Evolutionary conservation across 352 stramenopile genomes (phyloP), one percentile per base, ranked within the genome.

Genomic region (Pythium sukuiense): DNA sequence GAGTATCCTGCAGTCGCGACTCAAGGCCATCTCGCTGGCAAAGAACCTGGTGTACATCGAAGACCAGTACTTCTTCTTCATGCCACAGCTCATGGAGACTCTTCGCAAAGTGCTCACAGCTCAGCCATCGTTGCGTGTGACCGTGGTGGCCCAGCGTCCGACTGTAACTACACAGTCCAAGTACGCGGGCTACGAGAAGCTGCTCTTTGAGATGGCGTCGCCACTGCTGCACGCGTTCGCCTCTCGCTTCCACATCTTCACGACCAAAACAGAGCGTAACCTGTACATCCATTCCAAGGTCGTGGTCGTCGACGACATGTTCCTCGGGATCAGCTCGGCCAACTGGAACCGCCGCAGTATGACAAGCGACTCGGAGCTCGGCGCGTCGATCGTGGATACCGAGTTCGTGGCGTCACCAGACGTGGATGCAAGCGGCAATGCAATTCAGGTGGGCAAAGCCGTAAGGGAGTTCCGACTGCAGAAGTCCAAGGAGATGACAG

Each of bases 211-310:
- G n/a, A n/a, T n/a, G n/a, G n/a, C n/a, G n/a, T n/a, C n/a, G n/a
- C n/a, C n/a, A n/a, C n/a, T n/a, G n/a, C n/a, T n/a, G n/a, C n/a
- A n/a, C n/a, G n/a, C n/a, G n/a, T n/a, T n/a, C n/a, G n/a, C n/a
- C n/a, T n/a, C n/a, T n/a, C n/a, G n/a, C n/a, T n/a, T n/a, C n/a
- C n/a, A n/a, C n/a, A n/a, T n/a, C n/a, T n/a, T n/a, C n/a, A n/a
- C n/a, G n/a, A n/a, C n/a, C n/a, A n/a, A n/a, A n/a, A n/a, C n/a
- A n/a, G n/a, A 61, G 63, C 78, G 24, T 69, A 50, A 70, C 32
- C 65, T 89, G 26, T 90, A 85, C 65, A 62, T 90, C 20, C 81
- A 90, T 63, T 72, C 66, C 35, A 88, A 88, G 53, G 74, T 82
- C 9, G 46, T 89, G 41, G 30, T 89, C 18, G 50, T 70, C 11